Conservation (phyloP, 176 grass and related monocot species). For the Zizania latifolia region DNA sequence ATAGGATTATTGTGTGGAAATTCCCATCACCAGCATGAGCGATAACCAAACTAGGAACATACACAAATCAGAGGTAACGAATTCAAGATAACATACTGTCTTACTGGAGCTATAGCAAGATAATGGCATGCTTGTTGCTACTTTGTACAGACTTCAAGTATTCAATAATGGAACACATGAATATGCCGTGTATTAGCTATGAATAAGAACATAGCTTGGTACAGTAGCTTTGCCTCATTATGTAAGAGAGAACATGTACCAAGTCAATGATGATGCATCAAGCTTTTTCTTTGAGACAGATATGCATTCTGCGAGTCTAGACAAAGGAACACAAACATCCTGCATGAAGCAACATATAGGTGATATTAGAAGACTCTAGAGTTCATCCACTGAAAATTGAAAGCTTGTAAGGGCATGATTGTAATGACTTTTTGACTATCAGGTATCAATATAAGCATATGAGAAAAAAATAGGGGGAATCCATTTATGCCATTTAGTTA, state of each 20-base stretch:
- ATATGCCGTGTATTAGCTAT: background rate
- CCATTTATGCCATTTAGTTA: no score
- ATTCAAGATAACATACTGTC: background rate
- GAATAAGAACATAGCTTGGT: background rate
- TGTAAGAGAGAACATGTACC: constrained; percentile 47
- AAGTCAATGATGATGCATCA: constrained; percentile 83
- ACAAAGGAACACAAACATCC: constrained; percentile 96
- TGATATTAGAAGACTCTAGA: constrained; percentile 6
- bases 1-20: constrained; percentile 96
- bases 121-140: background rate
- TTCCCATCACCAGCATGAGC: constrained; percentile 98
- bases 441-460: background rate
- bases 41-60: constrained; percentile 61
- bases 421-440: constrained; percentile 8
- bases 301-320: constrained; percentile 96
- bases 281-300: constrained; percentile 73
- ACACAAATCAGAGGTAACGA: constrained; percentile 26
- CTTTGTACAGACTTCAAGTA: background rate
- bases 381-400: constrained; percentile 9
- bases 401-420: background rate
- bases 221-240: constrained; percentile 2
- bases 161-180: background rate
- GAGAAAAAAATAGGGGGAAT: background rate
- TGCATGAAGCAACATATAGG: constrained; percentile 25
- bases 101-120: constrained; percentile 4